phyloP scores from a whole-genome alignment of 139 green algal species.

The Ostreobium quekettii region DNA sequence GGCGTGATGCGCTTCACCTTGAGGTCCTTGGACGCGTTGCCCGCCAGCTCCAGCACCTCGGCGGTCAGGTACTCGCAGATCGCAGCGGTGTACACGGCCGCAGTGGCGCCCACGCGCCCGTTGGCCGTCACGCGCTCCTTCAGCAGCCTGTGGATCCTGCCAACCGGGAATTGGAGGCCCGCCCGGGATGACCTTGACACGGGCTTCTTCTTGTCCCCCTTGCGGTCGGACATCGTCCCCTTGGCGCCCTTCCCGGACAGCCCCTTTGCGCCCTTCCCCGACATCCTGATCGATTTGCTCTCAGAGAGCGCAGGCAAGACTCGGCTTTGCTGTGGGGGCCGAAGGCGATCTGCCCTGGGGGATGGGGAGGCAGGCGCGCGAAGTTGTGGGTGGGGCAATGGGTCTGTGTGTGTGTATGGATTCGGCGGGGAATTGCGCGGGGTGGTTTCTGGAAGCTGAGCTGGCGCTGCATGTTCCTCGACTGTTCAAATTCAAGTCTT shows the following conservation, averaged over 20 bases:
- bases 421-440: no score
- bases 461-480: no score
- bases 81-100: conserved; percentile 95
- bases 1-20: conserved; percentile 99
- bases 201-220: conserved; percentile 74
- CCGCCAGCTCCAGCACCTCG: conserved; percentile 97
- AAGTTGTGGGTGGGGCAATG: no score
- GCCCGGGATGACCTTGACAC: conserved; percentile 75
- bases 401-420: no score
- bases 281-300: no score
- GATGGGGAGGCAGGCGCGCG: no score
- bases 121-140: conserved; percentile 92
- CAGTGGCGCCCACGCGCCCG: conserved; percentile 93
- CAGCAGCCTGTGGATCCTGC: conserved; percentile 93
- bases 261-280: conserved; percentile 84
- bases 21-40: conserved; percentile 98
- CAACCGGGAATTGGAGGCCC: conserved; percentile 95
- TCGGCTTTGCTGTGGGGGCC: no score
- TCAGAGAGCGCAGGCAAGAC: no score
- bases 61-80: conserved; percentile 86
- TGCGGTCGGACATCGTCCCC: conserved; percentile 67
- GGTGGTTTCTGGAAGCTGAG: no score
- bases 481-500: no score
- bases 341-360: no score
- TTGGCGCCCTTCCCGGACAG: conserved; percentile 92